A percentile compares a stretch with the other conserved stretches of the same genome.
Evolutionary conservation across 2,329 filamentous ascomycete genomes (phyloP).

Genomic region (Penicillium sumatraense): DNA sequence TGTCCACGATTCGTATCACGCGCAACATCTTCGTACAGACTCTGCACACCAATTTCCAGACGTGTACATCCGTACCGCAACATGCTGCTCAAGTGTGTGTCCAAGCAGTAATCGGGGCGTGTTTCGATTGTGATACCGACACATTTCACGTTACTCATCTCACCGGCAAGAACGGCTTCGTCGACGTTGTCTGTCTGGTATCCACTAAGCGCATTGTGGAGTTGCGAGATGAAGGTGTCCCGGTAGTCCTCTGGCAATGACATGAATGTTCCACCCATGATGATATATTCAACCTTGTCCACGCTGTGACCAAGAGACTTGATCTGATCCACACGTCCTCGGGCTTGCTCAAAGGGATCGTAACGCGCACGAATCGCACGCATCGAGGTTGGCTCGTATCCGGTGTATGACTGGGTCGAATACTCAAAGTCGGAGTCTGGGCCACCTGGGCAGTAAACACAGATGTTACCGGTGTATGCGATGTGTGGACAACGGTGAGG

Average conservation of each 20-base stretch:
- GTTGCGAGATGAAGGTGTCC: constrained; percentile 90
- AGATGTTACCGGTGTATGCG: constrained; percentile 97
- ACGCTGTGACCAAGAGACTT: constrained; percentile 94
- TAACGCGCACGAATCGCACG: constrained; percentile 95
- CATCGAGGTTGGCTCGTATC: constrained; percentile 98
- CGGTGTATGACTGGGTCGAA: constrained; percentile 97
- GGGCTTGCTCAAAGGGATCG: constrained; percentile 95
- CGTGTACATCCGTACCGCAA: constrained; percentile 96
- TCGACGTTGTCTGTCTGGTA: constrained; percentile 95
- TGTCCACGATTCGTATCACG: constrained; percentile 96
- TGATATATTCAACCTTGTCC: constrained; percentile 99
- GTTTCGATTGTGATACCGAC: constrained; percentile 99
- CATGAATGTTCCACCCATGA: constrained; percentile 99
- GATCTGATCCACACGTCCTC: constrained; percentile 94
- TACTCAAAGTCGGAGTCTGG: constrained; percentile 99
- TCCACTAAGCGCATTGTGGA: constrained; percentile 95
- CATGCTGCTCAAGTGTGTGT: constrained; percentile 95
- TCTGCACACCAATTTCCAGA: constrained; percentile 93
- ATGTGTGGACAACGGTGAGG: constrained; percentile 97
- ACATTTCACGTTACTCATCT: constrained; percentile 97
- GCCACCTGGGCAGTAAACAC: constrained; percentile 96
- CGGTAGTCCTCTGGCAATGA: constrained; percentile 86
- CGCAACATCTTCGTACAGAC: constrained; percentile 97
- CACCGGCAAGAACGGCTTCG: constrained; percentile 89
- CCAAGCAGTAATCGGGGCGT: constrained; percentile 92